Evolutionary conservation across 352 stramenopile species (phyloP).

Genomic region (Phytophthora ramorum): DNA sequence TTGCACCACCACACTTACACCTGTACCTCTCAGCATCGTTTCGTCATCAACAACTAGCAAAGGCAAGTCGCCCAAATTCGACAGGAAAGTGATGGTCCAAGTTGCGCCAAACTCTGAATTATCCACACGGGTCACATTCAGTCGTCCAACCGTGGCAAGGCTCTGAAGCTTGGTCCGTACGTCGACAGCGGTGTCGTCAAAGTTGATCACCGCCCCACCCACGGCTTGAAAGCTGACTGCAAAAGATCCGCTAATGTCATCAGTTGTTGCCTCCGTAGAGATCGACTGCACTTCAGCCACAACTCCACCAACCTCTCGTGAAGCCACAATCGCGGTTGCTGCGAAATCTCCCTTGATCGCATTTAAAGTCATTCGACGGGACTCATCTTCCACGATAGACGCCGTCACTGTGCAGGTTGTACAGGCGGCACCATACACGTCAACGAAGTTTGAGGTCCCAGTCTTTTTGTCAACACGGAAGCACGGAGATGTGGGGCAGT

Average conservation of each 20-base stretch:
- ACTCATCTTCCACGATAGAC: slow-evolving; percentile 48
- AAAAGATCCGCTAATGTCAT: slow-evolving; percentile 68
- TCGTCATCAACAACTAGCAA: slow-evolving; percentile 49
- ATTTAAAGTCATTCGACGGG: slow-evolving; percentile 28
- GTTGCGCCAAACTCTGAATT: slow-evolving; percentile 60
- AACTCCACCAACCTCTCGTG: slow-evolving; percentile 59
- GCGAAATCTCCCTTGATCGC: slow-evolving; percentile 57
- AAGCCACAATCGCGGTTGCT: slow-evolving; percentile 49
- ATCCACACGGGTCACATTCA: slow-evolving; percentile 61
- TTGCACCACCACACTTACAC: slow-evolving; percentile 44
- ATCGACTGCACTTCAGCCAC: slow-evolving; percentile 77
- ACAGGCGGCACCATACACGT: slow-evolving; percentile 59
- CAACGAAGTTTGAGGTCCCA: slow-evolving; percentile 33
- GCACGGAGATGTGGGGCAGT: slow-evolving; percentile 64
- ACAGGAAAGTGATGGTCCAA: slow-evolving; percentile 77
- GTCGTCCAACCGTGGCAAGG: slow-evolving; percentile 60
- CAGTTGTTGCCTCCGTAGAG: slow-evolving; percentile 37
- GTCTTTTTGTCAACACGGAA: slow-evolving; percentile 61
- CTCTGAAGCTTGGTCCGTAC: slow-evolving; percentile 81
- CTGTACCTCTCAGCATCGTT: slow-evolving; percentile 50
- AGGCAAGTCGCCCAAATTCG: slow-evolving; percentile 72
- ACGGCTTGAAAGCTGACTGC: slow-evolving; percentile 69
- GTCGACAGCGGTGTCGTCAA: slow-evolving; percentile 72
- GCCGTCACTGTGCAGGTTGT: slow-evolving; percentile 48
- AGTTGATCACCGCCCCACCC: slow-evolving; percentile 64